Base-by-base conservation (phyloP, 192 early-diverging fungal species). In the Spizellomyces punctatus region DNA sequence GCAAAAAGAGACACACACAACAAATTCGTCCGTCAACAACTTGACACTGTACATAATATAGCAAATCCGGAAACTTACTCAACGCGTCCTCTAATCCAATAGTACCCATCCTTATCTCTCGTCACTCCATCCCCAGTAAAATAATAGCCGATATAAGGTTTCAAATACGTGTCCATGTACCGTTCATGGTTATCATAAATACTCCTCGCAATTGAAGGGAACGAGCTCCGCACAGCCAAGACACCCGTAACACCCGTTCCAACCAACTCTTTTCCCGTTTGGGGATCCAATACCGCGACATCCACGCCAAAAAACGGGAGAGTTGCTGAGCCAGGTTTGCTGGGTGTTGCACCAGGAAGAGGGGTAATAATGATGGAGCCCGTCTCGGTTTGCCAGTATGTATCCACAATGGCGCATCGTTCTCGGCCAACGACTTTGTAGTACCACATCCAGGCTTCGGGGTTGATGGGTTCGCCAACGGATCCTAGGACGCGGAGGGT, bases 391-490 rank as follows among this genome's bases (percentile, higher is more conserved):
- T 78, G 77, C 81, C 79, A 80, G 89, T 96, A 98, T 8, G 96
- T 98, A 85, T 98, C 96, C 27, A 98, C 95, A 19, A 98, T 88
- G n/a, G 93, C 88, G 81, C 95, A 96, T 45, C 86, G 86, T 16
- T 87, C 84, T 63, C 91, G 86, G 42, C 95, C 95, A 43, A 98
- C 93, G 22, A 93, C 88, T 63, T 93, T 86, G 85, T 94, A 85
- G 83, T 98, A 98, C 96, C 96, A 98, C 71, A 88, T 82, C 96
- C 96, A 98, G 17, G 96, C 95, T 72, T 97, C 94, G 49, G 95
- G 94, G 78, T 97, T 95, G 81, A 98, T 98, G 59, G 96, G 96
- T 80, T 98, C 96, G 63, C 96, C 96, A 10, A 98, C 96, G 16
- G 93, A 92, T 52, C 95, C 96, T 42, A 98, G 89, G 44, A 97